Conservation (phyloP, 352 stramenopile species). For the Peronospora belbahrii region DNA sequence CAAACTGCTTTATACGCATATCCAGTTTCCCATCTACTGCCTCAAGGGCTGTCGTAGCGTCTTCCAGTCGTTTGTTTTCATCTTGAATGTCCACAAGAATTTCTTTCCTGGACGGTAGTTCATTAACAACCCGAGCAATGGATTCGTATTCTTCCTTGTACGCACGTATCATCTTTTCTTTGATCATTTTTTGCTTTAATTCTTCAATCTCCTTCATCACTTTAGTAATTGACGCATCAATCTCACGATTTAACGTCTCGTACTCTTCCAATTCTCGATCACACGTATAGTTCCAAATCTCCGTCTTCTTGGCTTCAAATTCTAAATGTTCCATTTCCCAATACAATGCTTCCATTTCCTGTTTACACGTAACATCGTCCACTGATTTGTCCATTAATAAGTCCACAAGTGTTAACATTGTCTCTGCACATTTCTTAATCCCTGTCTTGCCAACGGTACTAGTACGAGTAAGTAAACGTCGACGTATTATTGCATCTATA, state of each 20-base stretch:
- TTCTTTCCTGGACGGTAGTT: slow-evolving; percentile 57
- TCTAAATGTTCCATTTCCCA: slow-evolving; percentile 84
- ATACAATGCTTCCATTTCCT: slow-evolving; percentile 66
- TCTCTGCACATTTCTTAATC: slow-evolving; percentile 75
- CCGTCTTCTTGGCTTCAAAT: slow-evolving; percentile 76
- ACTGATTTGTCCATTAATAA: slow-evolving; percentile 52
- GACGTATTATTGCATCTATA: slow-evolving; percentile 57
- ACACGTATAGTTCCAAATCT: slow-evolving; percentile 76
- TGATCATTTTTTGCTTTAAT: slow-evolving; percentile 66
- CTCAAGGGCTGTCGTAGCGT: slow-evolving; percentile 48
- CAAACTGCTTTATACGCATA: slow-evolving; percentile 71
- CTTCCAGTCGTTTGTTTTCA: slow-evolving; percentile 49
- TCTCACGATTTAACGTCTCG: slow-evolving; percentile 65
- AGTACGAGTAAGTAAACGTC: slow-evolving; percentile 68
- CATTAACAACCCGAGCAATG: slow-evolving; percentile 74
- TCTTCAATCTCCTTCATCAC: slow-evolving; percentile 66
- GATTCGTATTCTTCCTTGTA: slow-evolving; percentile 89
- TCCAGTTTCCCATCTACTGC: slow-evolving; percentile 55
- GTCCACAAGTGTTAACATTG: slow-evolving; percentile 57
- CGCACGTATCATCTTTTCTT: slow-evolving; percentile 63
- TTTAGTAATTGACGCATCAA: slow-evolving; percentile 63
- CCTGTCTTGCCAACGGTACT: slow-evolving; percentile 72
- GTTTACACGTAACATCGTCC: slow-evolving; percentile 48
- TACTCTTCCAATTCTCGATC: slow-evolving; percentile 79
- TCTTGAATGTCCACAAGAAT: slow-evolving; percentile 50